Base-by-base conservation (phyloP, 257 asterid genomes). In the Fraxinus anomala region DNA sequence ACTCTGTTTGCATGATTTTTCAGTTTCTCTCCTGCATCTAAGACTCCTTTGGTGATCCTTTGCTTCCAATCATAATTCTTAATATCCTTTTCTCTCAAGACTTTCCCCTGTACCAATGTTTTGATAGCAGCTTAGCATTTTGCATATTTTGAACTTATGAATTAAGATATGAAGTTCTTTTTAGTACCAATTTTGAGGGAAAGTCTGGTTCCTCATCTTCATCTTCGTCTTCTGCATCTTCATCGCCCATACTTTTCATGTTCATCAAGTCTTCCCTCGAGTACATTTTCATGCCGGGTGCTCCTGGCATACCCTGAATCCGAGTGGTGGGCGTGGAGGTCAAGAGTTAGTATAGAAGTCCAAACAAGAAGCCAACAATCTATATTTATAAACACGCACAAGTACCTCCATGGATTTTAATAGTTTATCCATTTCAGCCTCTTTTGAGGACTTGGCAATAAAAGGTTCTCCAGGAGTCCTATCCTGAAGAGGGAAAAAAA, bases 271-370 rank as follows among this genome's bases (percentile, higher is more conserved):
- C 98, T 80, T 94, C 98, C 80, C 94, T 85, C 0, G 98, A 92
- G 88, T 91, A 94, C 98, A 94, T 94, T 88, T 92, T 89, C 98
- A 94, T 94, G 72, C 92, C 85, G 1, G 98, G 97, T 51, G 97
- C 97, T 87, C 98, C 97, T n/a, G 98, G 98, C 89, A 92, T 89
- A 74, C 92, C 97, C 98, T 93, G 86, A 61, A 80, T n/a, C 66
- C 66, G 1, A 23, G 26, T 10, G 16, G 14, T 40, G 47, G 47
- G 47, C 1, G 16, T 40, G 26, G 66, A 9, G 65, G 65, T 19
- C 1, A 23, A 24, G 33, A 23, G 26, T 56, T 63, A 63, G 17
- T 3, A 2, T 63, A 24, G 24, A 74, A 67, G 0, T n/a, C 78
- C 36, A 26, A 56, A 61, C 34, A 33, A 36, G 68, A 75, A 66